Evolutionary conservation across 2,329 filamentous ascomycete genomes (phyloP), one percentile per base, ranked within the genome.

Genomic region (Aspergillus pseudoglaucus): DNA sequence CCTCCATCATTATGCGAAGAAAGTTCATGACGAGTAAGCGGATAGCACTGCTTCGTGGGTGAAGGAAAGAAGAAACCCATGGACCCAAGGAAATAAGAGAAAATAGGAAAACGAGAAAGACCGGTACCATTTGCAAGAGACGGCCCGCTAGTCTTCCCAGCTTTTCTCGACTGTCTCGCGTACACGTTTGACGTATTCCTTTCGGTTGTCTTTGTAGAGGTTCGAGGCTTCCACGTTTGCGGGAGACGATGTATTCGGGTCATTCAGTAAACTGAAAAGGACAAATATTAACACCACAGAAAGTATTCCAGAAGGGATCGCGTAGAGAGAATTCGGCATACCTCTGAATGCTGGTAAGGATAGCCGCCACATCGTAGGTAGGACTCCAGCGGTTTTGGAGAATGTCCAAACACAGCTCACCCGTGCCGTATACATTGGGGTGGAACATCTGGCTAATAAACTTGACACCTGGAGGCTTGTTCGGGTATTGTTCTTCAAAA

Each of bases 401-500:
- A 58, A 98, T 98, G 65, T 98, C 93, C 57, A 98, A 75, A 65
- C 93, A 98, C 44, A 98, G 79, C 74, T 98, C 93, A 52, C 93
- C 93, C 0, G 90, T 97, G 46, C 88, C 90, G 67, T 98, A 98
- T 48, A 98, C 93, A 65, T 98, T 98, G 15, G 93, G 93, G 62
- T 98, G 93, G 71, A 98, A 98, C 93, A 98, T 98, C 68, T 93
- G 84, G 70, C 88, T 95, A 68, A 98, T 95, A 69, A 98, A 98
- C 67, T 97, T 97, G 73, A 97, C 93, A 30, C 90, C 87, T 0
- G 93, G 93, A 4, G 93, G 93, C 69, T 97, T 97, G 74, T 97
- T 98, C 25, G 93, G 93, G 62, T 98, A 98, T 64, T 95, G 90
- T 70, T 98, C 93, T 67, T 97, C 93, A 60, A 98, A 98, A 66